Conservation (phyloP, 331 rosid genomes). For the Stylosanthes scabra region DNA sequence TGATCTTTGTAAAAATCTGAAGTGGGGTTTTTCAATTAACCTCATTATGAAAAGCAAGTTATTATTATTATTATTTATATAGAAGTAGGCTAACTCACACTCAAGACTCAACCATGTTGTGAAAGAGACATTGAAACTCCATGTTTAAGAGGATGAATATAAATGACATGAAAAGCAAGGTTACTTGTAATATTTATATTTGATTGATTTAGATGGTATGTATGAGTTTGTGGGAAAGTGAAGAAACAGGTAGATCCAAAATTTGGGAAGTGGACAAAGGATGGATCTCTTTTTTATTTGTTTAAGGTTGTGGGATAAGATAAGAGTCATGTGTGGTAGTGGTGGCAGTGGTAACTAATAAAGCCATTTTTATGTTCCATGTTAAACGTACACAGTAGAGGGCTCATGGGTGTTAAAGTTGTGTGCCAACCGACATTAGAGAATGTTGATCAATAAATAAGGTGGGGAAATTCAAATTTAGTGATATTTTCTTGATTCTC, state of each 20-base stretch:
- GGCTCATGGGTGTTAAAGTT: slow-evolving; percentile 35
- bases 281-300: neutral
- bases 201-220: neutral
- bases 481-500: neutral
- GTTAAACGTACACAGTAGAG: slow-evolving; percentile 49
- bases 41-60: neutral
- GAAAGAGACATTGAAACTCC: neutral
- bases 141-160: slow-evolving; percentile 9
- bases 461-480: neutral
- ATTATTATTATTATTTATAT: too few species aligned
- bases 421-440: slow-evolving; percentile 50
- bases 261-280: neutral
- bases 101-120: neutral
- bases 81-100: too few species aligned
- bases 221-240: neutral
- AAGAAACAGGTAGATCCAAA: slow-evolving; percentile 29
- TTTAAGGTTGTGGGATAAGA: slow-evolving; percentile 24
- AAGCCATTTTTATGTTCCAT: slow-evolving; percentile 31
- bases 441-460: slow-evolving; percentile 51
- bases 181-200: slow-evolving; percentile 7
- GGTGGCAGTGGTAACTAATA: slow-evolving; percentile 24
- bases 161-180: slow-evolving; percentile 3
- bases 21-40: neutral
- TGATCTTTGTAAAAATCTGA: neutral
- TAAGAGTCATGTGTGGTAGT: slow-evolving; percentile 2